These are phyloP conservation scores for Auricularia sp. DNA, from an alignment of 768 basidiomycete genomes.

Conservation along the genomic window DNA sequence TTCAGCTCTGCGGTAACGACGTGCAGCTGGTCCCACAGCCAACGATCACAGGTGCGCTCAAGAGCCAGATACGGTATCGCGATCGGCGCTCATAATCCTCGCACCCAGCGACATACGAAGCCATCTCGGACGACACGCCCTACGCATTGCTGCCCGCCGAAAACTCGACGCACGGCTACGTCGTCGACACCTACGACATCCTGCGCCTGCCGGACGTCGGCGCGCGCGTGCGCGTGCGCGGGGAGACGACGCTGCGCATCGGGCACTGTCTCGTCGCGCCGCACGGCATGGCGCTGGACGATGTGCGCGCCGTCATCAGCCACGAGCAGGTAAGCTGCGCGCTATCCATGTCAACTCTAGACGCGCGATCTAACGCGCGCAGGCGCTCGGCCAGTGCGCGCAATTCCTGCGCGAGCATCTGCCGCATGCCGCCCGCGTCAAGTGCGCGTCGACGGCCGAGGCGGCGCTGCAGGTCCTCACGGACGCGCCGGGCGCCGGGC, in stretches of 20 bases:
- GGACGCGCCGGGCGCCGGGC: slow-evolving; percentile 32
- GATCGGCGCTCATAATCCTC: not conserved
- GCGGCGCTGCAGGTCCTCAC: slow-evolving; percentile 45
- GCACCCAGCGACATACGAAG: slow-evolving; percentile 46
- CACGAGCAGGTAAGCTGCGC: slow-evolving; percentile 58
- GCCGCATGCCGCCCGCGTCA: slow-evolving; percentile 42
- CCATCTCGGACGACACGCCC: slow-evolving; percentile 34
- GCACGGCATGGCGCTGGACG: slow-evolving; percentile 41
- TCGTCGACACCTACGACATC: slow-evolving; percentile 64
- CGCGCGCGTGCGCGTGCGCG: slow-evolving; percentile 42
- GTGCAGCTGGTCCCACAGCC: not conserved
- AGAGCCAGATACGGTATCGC: not conserved
- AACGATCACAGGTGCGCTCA: slow-evolving; percentile 4
- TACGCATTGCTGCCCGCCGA: slow-evolving; percentile 72
- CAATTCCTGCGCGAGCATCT: slow-evolving; percentile 45
- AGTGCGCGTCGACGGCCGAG: slow-evolving; percentile 61
- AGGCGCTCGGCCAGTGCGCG: slow-evolving; percentile 78
- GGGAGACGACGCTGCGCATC: slow-evolving; percentile 49
- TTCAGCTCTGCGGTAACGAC: slow-evolving; percentile 3
- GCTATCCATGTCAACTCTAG: not conserved
- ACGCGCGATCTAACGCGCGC: not conserved
- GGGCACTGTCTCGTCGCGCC: slow-evolving; percentile 63
- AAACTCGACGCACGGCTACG: slow-evolving; percentile 65
- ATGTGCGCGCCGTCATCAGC: slow-evolving; percentile 55
- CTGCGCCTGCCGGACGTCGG: slow-evolving; percentile 37